Conservation (phyloP, 805 yeast genomes). For the Limtongozyma cylindracea region DNA sequence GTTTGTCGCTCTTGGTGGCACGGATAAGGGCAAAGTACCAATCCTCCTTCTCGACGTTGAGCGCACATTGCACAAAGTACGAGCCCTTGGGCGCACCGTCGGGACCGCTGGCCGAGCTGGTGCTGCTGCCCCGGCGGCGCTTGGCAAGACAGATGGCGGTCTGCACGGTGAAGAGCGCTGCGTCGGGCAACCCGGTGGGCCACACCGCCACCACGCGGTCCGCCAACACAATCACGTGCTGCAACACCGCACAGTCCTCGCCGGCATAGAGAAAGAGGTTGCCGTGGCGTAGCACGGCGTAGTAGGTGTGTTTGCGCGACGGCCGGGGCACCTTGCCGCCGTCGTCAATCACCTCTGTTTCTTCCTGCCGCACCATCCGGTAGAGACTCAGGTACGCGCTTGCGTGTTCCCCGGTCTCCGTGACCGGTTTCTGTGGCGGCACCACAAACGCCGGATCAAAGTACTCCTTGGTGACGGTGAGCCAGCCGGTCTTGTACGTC, state of each 20-base stretch:
- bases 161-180: slow-evolving; percentile 55
- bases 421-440: slow-evolving; percentile 17
- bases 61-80: slow-evolving; percentile 46
- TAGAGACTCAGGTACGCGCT: slow-evolving; percentile 38
- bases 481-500: slow-evolving; percentile 49
- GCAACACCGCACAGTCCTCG: slow-evolving; percentile 34
- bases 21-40: slow-evolving; percentile 74
- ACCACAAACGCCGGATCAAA: slow-evolving; percentile 17
- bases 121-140: slow-evolving; percentile 3
- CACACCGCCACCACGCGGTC: slow-evolving; percentile 53
- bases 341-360: neutral
- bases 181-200: slow-evolving; percentile 62
- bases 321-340: slow-evolving; percentile 1
- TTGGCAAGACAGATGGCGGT: slow-evolving; percentile 55
- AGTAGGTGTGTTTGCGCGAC: slow-evolving; percentile 31
- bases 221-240: slow-evolving; percentile 57
- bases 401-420: slow-evolving; percentile 15
- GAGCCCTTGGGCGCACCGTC: slow-evolving; percentile 11
- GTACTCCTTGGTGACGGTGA: slow-evolving; percentile 63
- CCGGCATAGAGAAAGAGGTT: slow-evolving; percentile 68
- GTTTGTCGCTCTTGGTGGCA: slow-evolving; percentile 30
- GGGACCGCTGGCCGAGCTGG: too few relatives aligned
- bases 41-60: slow-evolving; percentile 71
- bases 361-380: slow-evolving; percentile 19
- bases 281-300: slow-evolving; percentile 62